phyloP scores from a whole-genome alignment of 2,329 filamentous ascomycete species.

The Botrytis squamosa region DNA sequence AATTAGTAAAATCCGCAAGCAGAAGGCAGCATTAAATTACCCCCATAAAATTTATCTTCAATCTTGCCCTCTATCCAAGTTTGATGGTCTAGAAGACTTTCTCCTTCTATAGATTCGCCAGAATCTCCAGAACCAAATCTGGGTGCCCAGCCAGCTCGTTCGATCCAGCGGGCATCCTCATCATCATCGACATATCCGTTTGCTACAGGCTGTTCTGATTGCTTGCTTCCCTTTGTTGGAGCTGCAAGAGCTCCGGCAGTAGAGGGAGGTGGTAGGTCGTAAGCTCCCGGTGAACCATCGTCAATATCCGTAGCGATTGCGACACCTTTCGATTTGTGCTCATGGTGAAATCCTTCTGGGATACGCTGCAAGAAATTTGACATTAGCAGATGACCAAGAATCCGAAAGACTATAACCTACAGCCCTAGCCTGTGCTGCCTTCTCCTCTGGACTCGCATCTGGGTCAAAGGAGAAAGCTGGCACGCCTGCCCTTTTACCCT shows the following conservation, averaged over 20 bases:
- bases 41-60: slow-evolving; percentile 87
- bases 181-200: slow-evolving; percentile 48
- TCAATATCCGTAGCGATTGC: slow-evolving; percentile 78
- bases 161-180: slow-evolving; percentile 51
- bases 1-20: slow-evolving; percentile 23
- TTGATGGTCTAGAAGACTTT: slow-evolving; percentile 79
- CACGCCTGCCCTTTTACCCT: slow-evolving; percentile 76
- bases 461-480: slow-evolving; percentile 85
- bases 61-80: slow-evolving; percentile 82
- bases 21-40: slow-evolving; percentile 45
- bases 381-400: slow-evolving; percentile 17
- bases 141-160: slow-evolving; percentile 81
- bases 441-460: slow-evolving; percentile 77
- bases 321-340: slow-evolving; percentile 60
- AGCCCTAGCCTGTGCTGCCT: slow-evolving; percentile 73
- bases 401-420: slow-evolving; percentile 52
- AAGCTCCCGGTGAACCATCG: slow-evolving; percentile 64
- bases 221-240: slow-evolving; percentile 46
- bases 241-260: slow-evolving; percentile 66
- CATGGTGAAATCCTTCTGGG: slow-evolving; percentile 62
- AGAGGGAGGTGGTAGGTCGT: slow-evolving; percentile 74
- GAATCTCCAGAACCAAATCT: slow-evolving; percentile 70
- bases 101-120: slow-evolving; percentile 49
- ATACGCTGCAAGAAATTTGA: slow-evolving; percentile 50
- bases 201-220: slow-evolving; percentile 48